A percentile compares a stretch with the other conserved stretches of the same genome.
These are phyloP conservation scores for Byssoonygena ceratinophila DNA, from an alignment of 2,329 filamentous ascomycete genomes.

Conservation along the genomic window DNA sequence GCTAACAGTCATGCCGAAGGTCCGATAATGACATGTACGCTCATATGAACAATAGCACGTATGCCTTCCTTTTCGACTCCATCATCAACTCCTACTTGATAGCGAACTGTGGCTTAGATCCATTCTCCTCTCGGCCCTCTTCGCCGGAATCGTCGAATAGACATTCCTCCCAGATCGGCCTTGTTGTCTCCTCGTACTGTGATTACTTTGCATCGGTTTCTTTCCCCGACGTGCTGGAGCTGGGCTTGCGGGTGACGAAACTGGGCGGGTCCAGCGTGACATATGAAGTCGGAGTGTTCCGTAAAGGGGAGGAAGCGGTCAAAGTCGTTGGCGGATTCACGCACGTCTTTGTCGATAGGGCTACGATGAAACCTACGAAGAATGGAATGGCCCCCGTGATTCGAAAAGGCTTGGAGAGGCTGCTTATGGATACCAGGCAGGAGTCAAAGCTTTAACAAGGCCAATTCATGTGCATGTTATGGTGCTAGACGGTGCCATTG, in stretches of 20 bases:
- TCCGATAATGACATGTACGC: constrained; percentile 91
- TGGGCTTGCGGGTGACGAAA: constrained; percentile 71
- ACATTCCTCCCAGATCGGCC: constrained; percentile 55
- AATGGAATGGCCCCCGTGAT: constrained; percentile 32
- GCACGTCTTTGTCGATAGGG: constrained; percentile 72
- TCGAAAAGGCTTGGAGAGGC: constrained; percentile 46
- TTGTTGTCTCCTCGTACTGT: constrained; percentile 76
- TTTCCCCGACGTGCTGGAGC: constrained; percentile 71
- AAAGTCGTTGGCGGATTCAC: constrained; percentile 78
- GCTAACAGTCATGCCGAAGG: constrained; percentile 40
- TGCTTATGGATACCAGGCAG: constrained; percentile 33
- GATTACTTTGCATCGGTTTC: constrained; percentile 74
- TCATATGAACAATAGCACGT: constrained; percentile 85
- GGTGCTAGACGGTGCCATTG: not conserved
- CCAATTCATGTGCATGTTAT: not conserved
- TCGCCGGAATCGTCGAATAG: constrained; percentile 12
- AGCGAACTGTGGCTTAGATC: constrained; percentile 61
- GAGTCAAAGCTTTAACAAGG: constrained; percentile 7
- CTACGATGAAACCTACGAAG: constrained; percentile 48
- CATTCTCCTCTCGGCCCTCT: constrained; percentile 53
- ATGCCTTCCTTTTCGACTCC: constrained; percentile 80
- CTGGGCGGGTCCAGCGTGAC: constrained; percentile 77
- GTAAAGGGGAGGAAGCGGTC: constrained; percentile 59
- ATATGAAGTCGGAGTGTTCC: constrained; percentile 83
- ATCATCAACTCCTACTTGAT: constrained; percentile 85